Percentiles rank a stretch among this genome's conserved stretches.
Evolutionary conservation across 495 filamentous ascomycete genomes (phyloP).

Genomic region (Hypomontagnella monticulosa): DNA sequence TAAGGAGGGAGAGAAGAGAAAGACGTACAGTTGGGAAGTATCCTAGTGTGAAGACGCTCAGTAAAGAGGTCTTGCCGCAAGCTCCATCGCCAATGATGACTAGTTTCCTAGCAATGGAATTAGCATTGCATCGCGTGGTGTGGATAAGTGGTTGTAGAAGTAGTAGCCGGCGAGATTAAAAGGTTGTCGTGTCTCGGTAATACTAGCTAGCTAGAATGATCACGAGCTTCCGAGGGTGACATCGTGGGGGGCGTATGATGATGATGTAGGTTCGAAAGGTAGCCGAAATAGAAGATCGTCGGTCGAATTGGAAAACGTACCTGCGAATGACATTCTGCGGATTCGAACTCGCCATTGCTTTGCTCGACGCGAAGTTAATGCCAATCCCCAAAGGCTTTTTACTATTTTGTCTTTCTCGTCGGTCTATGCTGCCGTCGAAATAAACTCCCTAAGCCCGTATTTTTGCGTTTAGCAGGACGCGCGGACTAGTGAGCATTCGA

Average conservation of each 20-base stretch:
- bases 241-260: slow-evolving; percentile 25
- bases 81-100: slow-evolving; percentile 99
- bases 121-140: slow-evolving; percentile 19
- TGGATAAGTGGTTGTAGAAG: slow-evolving; percentile 2
- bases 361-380: slow-evolving; percentile 31
- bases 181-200: neutral
- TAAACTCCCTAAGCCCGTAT: slow-evolving; percentile 13
- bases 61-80: slow-evolving; percentile 96
- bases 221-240: slow-evolving; percentile 17
- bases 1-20: slow-evolving; percentile 4
- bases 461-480: slow-evolving; percentile 22
- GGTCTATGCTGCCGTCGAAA: slow-evolving; percentile 17
- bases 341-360: slow-evolving; percentile 48
- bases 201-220: slow-evolving; percentile 16
- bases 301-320: slow-evolving; percentile 39
- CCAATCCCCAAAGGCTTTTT: slow-evolving; percentile 19
- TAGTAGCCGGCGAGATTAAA: slow-evolving; percentile 1
- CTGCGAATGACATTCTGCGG: slow-evolving; percentile 53
- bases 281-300: slow-evolving; percentile 28
- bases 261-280: slow-evolving; percentile 9
- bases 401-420: slow-evolving; percentile 6
- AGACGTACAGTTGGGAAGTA: slow-evolving; percentile 95
- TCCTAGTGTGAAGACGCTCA: slow-evolving; percentile 97
- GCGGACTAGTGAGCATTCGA: slow-evolving; percentile 13
- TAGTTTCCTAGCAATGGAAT: slow-evolving; percentile 75